Base-by-base conservation (phyloP, 2,329 filamentous ascomycete species). In the Pezicula carpinea region DNA sequence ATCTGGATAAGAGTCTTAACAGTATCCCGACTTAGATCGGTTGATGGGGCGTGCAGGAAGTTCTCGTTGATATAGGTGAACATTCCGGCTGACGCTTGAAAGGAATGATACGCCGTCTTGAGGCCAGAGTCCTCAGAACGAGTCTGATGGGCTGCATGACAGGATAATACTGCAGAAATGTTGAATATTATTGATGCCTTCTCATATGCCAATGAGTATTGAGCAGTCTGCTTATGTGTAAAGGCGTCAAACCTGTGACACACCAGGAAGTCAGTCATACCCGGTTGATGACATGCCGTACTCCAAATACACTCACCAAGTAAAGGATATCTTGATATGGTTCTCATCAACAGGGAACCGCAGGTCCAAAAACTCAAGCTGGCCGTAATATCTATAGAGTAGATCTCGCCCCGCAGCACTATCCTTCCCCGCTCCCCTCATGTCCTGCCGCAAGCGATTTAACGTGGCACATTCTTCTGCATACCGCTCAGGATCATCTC, bases 1-100 rank as follows among this genome's bases (percentile, higher is more conserved):
- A 99, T 82, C 43, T 85, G 80, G 63, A 99, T 97, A 55, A 99
- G 69, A 0, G 89, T 90, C 71, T 96, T 96, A 61, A 99, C 89
- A 0, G 93, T 99, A 43, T 99, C 92, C 51, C 93, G 76, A 65
- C 91, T 97, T 40, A 99, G 71, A 63, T 99, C 93, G n/a, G 89
- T 91, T 7, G 91, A 96, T 1, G 95, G 93, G 1, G 93, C 93
- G 62, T 99, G 93, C 31, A 99, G 74, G 65, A 99, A 99, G 71
- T 99, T 99, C 70, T 99, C 93, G 69, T 99, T 99, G 72, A 99
- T 99, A 63, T 99, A 99, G 44, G 92, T 97, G 68, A 97, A 99
- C 93, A 99, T 99, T 71, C 93, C 93, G 8, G 93, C 93, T 6
- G 92, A 91, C 34, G 93, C 93, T 68, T 99, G 93, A 71, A 97